These are phyloP conservation scores for Myriangium duriaei DNA, from an alignment of 2,329 filamentous ascomycete genomes.

Conservation along the genomic window DNA sequence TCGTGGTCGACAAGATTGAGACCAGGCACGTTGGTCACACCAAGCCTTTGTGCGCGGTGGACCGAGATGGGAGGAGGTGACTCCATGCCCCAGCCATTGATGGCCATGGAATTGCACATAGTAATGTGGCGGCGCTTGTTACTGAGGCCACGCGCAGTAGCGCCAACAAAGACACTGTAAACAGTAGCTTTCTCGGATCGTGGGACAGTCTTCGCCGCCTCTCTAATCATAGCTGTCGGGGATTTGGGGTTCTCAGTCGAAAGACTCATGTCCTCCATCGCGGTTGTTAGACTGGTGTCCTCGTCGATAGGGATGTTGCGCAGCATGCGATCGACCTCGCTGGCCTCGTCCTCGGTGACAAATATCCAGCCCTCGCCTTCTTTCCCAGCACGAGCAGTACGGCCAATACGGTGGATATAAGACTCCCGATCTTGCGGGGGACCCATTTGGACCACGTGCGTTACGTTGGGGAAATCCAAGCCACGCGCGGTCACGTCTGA, in stretches of 20 bases:
- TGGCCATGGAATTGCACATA: constrained; percentile 43
- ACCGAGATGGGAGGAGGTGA: constrained; percentile 33
- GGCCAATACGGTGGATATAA: constrained; percentile 41
- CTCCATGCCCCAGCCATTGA: constrained; percentile 40
- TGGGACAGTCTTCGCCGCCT: constrained; percentile 34
- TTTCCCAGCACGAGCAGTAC: constrained; percentile 54
- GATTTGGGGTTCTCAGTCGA: constrained; percentile 28
- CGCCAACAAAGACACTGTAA: constrained; percentile 45
- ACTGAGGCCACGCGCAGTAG: neutral
- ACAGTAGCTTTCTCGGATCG: constrained; percentile 31
- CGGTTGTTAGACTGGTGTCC: constrained; percentile 39
- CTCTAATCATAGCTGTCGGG: constrained; percentile 26
- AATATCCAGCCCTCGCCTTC: constrained; percentile 60
- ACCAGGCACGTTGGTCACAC: constrained; percentile 19
- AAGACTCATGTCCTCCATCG: constrained; percentile 34
- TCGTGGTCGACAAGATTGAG: constrained; percentile 15
- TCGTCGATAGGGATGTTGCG: constrained; percentile 48
- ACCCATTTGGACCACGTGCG: constrained; percentile 40
- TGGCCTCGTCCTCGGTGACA: constrained; percentile 42
- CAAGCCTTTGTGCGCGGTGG: constrained; percentile 19
- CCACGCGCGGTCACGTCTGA: constrained; percentile 40
- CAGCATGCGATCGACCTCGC: constrained; percentile 39
- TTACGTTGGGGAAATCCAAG: constrained; percentile 42
- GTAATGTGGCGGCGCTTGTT: constrained; percentile 30
- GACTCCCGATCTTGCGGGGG: constrained; percentile 33